A percentile compares a stretch with the other conserved stretches of the same genome.
These are phyloP conservation scores for Cyberlindnera sargentensis DNA, from an alignment of 805 yeast species.

Conservation along the genomic window DNA sequence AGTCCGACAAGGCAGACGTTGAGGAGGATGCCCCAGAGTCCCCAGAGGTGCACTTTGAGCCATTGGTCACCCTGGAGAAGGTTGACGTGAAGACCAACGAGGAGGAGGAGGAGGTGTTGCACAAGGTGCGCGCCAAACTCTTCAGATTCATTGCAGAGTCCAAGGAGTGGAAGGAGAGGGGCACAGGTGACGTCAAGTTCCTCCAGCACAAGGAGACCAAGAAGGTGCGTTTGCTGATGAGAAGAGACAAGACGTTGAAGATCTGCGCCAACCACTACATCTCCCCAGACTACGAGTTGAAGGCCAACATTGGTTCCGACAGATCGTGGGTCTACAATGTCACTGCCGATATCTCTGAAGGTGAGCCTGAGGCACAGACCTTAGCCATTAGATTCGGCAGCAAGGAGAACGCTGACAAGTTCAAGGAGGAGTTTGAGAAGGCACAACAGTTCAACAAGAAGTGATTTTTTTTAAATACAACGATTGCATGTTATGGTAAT, in stretches of 20 bases:
- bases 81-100: conserved; percentile 96
- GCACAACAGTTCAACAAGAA: conserved; percentile 68
- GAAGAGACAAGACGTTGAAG: conserved; percentile 98
- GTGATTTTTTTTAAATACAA: conserved; percentile 1
- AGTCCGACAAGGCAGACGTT: conserved; percentile 27
- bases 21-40: conserved; percentile 32
- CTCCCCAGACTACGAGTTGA: conserved; percentile 73
- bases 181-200: conserved; percentile 96
- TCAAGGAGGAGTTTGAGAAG: conserved; percentile 85
- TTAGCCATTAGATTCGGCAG: conserved; percentile 92
- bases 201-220: conserved; percentile 77
- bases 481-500: background rate
- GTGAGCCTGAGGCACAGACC: conserved; percentile 92
- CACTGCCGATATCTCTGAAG: conserved; percentile 92
- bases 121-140: conserved; percentile 89
- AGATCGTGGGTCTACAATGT: conserved; percentile 98
- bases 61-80: conserved; percentile 88
- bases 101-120: conserved; percentile 77
- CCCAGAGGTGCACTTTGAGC: conserved; percentile 83
- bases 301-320: conserved; percentile 93
- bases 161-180: conserved; percentile 99
- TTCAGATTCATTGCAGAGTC: conserved; percentile 81
- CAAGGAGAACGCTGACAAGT: conserved; percentile 90
- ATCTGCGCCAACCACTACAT: conserved; percentile 96
- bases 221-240: conserved; percentile 90